Conservation (phyloP, 169 alveolate species). For the Cryptosporidium bovis region DNA sequence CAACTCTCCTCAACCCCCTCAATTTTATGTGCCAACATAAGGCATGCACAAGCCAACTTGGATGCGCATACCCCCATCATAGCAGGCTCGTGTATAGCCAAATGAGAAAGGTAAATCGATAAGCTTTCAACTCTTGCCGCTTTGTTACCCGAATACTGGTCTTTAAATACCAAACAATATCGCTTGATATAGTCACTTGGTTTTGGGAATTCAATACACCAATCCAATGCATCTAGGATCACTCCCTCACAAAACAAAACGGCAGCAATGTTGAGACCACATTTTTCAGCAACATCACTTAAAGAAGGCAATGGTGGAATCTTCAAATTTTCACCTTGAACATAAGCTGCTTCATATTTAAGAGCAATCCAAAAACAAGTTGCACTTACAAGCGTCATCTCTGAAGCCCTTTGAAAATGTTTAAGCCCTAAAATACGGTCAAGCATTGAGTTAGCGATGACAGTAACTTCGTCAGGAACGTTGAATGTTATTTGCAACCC, state of each 20-base stretch:
- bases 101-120: conserved; percentile 62
- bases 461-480: conserved; percentile 72
- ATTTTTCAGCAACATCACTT: conserved; percentile 73
- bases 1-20: conserved; percentile 75
- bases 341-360: conserved; percentile 69
- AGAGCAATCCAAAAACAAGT: conserved; percentile 73
- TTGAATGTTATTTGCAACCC: conserved; percentile 67
- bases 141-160: conserved; percentile 65
- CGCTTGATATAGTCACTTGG: conserved; percentile 74
- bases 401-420: conserved; percentile 72
- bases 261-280: conserved; percentile 73
- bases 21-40: conserved; percentile 70
- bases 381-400: conserved; percentile 74
- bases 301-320: conserved; percentile 67
- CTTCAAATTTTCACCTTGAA: conserved; percentile 70
- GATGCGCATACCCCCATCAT: conserved; percentile 75
- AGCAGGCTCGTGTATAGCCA: conserved; percentile 72
- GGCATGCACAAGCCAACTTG: conserved; percentile 67
- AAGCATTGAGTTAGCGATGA: conserved; percentile 68
- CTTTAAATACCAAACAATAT: conserved; percentile 67
- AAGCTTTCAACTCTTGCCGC: conserved; percentile 64
- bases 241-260: conserved; percentile 70
- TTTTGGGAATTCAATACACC: conserved; percentile 72
- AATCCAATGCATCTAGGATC: conserved; percentile 62
- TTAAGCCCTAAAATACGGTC: conserved; percentile 74